Conservation (phyloP, 2,329 filamentous ascomycete genomes). For the Reticulascus tulasneorum region DNA sequence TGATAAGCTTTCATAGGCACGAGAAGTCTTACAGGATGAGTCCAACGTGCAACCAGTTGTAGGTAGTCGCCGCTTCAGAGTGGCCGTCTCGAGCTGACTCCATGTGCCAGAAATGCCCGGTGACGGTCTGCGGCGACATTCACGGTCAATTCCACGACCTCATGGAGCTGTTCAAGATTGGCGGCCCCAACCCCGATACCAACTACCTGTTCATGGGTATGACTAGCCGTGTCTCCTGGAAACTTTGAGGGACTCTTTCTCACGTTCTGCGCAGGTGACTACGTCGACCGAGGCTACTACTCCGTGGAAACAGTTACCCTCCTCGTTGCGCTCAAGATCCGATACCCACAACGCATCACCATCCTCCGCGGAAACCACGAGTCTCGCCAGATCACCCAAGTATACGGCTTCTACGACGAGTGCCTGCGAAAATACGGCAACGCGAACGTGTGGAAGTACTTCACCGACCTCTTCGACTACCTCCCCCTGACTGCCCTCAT, state of each 20-base stretch:
- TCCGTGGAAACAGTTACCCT: slow-evolving; percentile 97
- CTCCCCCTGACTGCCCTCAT: slow-evolving; percentile 95
- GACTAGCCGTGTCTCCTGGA: slow-evolving; percentile 20
- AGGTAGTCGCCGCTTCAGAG: slow-evolving; percentile 33
- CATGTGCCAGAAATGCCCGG: slow-evolving; percentile 79
- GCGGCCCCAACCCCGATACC: slow-evolving; percentile 94
- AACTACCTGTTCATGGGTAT: slow-evolving; percentile 99
- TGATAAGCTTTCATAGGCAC: slow-evolving; percentile 57
- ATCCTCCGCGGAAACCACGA: slow-evolving; percentile 99
- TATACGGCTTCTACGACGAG: slow-evolving; percentile 99
- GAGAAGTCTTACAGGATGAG: slow-evolving; percentile 95
- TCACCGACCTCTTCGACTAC: slow-evolving; percentile 98
- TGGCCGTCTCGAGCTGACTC: slow-evolving; percentile 22
- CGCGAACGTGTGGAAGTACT: slow-evolving; percentile 99
- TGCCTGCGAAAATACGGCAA: slow-evolving; percentile 98
- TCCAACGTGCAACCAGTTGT: slow-evolving; percentile 99
- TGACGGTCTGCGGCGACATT: slow-evolving; percentile 98
- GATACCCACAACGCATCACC: slow-evolving; percentile 96
- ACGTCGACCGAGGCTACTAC: slow-evolving; percentile 98
- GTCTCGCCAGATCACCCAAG: slow-evolving; percentile 96
- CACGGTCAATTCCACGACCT: slow-evolving; percentile 98
- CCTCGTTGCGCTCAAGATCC: slow-evolving; percentile 93
- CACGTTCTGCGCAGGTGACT: slow-evolving; percentile 64
- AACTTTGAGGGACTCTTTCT: slow-evolving; percentile 13
- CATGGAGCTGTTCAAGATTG: slow-evolving; percentile 99